Conservation (phyloP, 2,329 filamentous ascomycete species). For the Alternaria postmessia region DNA sequence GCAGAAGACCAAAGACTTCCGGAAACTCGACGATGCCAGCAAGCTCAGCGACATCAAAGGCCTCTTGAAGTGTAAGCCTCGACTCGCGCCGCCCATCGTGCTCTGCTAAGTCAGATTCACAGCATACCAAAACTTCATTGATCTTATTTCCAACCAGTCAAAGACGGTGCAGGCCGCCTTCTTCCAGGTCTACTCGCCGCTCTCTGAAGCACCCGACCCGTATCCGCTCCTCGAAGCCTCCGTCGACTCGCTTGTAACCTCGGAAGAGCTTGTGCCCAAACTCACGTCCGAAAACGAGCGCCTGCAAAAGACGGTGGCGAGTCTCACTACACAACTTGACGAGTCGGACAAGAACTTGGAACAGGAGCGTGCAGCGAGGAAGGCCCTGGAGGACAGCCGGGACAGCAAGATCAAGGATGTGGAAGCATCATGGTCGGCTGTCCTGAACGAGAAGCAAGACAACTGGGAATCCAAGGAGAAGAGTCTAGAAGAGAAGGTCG, state of each 20-base stretch:
- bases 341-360: conserved; percentile 83
- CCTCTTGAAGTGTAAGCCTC: conserved; percentile 76
- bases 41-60: conserved; percentile 91
- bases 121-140: conserved; percentile 98
- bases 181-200: conserved; percentile 86
- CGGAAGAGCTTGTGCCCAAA: conserved; percentile 90
- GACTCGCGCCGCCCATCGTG: background rate
- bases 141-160: conserved; percentile 93
- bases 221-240: conserved; percentile 96
- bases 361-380: conserved; percentile 74
- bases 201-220: conserved; percentile 95
- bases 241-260: conserved; percentile 89
- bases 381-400: conserved; percentile 77
- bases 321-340: conserved; percentile 81
- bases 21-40: conserved; percentile 86
- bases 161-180: conserved; percentile 95
- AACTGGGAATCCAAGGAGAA: conserved; percentile 97
- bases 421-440: conserved; percentile 87
- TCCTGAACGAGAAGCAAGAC: conserved; percentile 90
- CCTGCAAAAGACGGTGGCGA: conserved; percentile 79
- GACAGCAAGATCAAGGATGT: conserved; percentile 87
- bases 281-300: conserved; percentile 88
- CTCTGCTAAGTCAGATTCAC: conserved; percentile 35
- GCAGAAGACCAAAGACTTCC: conserved; percentile 98
- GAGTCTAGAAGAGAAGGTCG: conserved; percentile 88